Evolutionary conservation across 805 yeast genomes (phyloP), one percentile per base, ranked within the genome.

Genomic region (Ascoidea asiatica): DNA sequence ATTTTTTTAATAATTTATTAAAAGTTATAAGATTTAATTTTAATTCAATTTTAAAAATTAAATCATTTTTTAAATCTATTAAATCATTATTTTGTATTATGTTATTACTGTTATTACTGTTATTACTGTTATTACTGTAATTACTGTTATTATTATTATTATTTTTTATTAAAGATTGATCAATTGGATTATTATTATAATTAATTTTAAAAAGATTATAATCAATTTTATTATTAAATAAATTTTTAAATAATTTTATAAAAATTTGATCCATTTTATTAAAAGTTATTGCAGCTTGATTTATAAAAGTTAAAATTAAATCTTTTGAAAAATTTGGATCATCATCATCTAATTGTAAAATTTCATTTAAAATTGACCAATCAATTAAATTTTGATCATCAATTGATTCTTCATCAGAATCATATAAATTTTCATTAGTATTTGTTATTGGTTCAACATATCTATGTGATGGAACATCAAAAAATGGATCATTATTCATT

Each of bases 261-360:
- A 84, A 56, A n/a, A 75, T 72, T 5, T 63, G 63, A 46, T 79
- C 81, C 58, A 92, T 83, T 50, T 84, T 77, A 37, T 62, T 65
- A 55, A 89, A 84, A 0, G 95, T 90, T 18, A 78, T 81, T 47
- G 71, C 69, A 5, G 95, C 95, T 63, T 92, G 98, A 46, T 86
- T 95, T 46, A 82, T 85, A 60, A 85, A 90, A 29, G 94, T 88
- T 48, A 75, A 75, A 44, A 90, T 81, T 46, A 92, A 68, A 36
- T 82, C 72, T 53, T 77, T 69, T 33, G 90, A 80, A 66, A 92
- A 92, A 5, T 87, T 95, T 47, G 89, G 92, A 57, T 84, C 95
- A 55, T 90, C 97, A 56, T 90, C 96, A 62, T 92, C 98, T 97
- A 92, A 89, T 44, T 85, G 79, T 43, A 89, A 73, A 46, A 92